These are phyloP conservation scores for Juglanconis oblonga DNA, from an alignment of 2,329 filamentous ascomycete species.

Conservation along the genomic window DNA sequence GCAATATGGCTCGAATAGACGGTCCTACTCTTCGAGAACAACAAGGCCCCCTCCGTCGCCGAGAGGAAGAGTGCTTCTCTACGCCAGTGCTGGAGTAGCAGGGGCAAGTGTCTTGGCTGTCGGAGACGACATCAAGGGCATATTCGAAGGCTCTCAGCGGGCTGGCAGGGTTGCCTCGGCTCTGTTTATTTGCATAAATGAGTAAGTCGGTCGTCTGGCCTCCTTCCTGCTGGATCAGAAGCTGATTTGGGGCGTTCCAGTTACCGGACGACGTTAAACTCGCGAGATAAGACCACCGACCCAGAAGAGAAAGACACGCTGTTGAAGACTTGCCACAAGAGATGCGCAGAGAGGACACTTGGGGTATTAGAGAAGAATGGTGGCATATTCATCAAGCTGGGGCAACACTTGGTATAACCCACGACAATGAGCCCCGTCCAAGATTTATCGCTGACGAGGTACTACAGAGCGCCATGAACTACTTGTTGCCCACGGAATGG, in stretches of 20 bases:
- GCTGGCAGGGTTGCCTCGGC: slow-evolving; percentile 74
- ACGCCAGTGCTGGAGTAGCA: slow-evolving; percentile 49
- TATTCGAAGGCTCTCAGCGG: slow-evolving; percentile 71
- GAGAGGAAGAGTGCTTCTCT: slow-evolving; percentile 39
- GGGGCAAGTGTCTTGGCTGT: slow-evolving; percentile 51
- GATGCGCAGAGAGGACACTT: slow-evolving; percentile 86
- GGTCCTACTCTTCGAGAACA: slow-evolving; percentile 8
- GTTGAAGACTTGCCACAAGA: slow-evolving; percentile 81
- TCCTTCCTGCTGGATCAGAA: slow-evolving; percentile 7
- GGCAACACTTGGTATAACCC: slow-evolving; percentile 73
- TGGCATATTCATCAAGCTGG: slow-evolving; percentile 97
- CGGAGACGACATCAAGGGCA: slow-evolving; percentile 70
- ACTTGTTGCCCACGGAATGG: slow-evolving; percentile 88
- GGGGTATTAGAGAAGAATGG: slow-evolving; percentile 91
- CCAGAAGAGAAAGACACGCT: slow-evolving; percentile 63
- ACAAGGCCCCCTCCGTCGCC: slow-evolving; percentile 11
- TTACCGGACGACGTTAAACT: slow-evolving; percentile 82
- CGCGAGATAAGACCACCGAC: slow-evolving; percentile 59
- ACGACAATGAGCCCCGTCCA: too few relatives aligned
- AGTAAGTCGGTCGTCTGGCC: slow-evolving; percentile 50
- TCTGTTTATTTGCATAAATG: slow-evolving; percentile 80
- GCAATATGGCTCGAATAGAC: neutral
- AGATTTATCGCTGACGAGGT: slow-evolving; percentile 20
- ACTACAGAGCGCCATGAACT: slow-evolving; percentile 84
- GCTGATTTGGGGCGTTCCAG: slow-evolving; percentile 42